phyloP scores from a whole-genome alignment of 208 protist genomes.

The Hexamita inflata region DNA sequence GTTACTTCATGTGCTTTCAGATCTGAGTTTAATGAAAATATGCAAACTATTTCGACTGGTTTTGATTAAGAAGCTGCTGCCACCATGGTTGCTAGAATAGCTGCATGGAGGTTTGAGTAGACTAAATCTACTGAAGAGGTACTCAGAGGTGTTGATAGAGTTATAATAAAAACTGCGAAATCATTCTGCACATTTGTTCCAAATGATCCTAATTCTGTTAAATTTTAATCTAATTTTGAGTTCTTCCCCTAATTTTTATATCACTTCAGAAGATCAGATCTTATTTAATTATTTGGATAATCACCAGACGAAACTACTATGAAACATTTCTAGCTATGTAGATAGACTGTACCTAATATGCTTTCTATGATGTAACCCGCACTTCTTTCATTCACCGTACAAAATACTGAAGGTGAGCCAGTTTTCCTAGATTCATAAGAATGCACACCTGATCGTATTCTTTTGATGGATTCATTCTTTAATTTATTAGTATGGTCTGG shows the following conservation, averaged over 20 bases:
- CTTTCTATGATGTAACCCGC: conserved; percentile 23
- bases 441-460: background rate
- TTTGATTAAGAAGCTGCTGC: conserved; percentile 28
- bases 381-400: background rate
- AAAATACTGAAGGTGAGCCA: background rate
- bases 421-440: conserved; percentile 17
- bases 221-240: conserved; percentile 13
- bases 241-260: conserved; percentile 26
- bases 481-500: conserved; percentile 20
- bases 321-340: conserved; percentile 18
- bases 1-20: conserved; percentile 12
- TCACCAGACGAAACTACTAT: conserved; percentile 19
- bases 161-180: background rate
- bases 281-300: conserved; percentile 23
- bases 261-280: conserved; percentile 24
- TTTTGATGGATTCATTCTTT: conserved; percentile 19
- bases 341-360: background rate
- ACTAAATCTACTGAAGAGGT: background rate
- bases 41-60: background rate
- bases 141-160: background rate
- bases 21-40: background rate
- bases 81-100: background rate
- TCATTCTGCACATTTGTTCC: background rate
- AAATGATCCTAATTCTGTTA: background rate
- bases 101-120: background rate